Evolutionary conservation across 805 yeast genomes (phyloP), one percentile per base, ranked within the genome.

Genomic region (Wickerhamiella australiensis): DNA sequence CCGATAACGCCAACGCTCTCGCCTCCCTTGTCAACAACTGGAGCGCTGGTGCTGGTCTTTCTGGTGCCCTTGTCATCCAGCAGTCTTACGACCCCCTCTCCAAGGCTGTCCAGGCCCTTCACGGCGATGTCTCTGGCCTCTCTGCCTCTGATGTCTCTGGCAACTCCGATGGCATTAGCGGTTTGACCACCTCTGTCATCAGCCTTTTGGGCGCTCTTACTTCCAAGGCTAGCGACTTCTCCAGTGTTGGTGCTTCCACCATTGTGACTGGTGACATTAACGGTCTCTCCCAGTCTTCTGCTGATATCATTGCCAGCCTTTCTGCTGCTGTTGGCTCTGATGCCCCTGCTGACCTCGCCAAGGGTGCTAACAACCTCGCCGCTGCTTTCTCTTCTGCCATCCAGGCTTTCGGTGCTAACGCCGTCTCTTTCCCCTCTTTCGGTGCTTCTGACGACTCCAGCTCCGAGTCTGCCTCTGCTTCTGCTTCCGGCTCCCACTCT

Each of bases 1-100:
- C 67, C 1, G 80, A 73, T 18, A 72, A 77, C 60, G 85, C 95
- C 54, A 73, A 70, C 33, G 42, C 36, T 31, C 52, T 57, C 41
- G 42, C 42, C 18, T 21, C 50, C 46, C 29, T 22, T 8, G 57
- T 58, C 23, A 2, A 7, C 27, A 38, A 37, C 46, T 56, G 54
- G 55, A 15, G 31, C 45, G 40, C 52, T 11, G 55, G 48, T 20
- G 50, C 50, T 15, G 65, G 65, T 37, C 52, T 61, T 17, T 27
- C 21, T 15, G 65, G 62, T 43, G 65, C 65, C 22, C 56, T 61
- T 15, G 51, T 50, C 37, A 60, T 62, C 53, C 65, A 62, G 61
- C 40, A 43, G 36, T 35, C 51, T 31, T 58, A 55, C 56, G 51
- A 51, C 17, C 49, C 54, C 13, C 52, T 61, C 33, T 47, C 52